Conservation (phyloP, 2,329 filamentous ascomycete genomes). For the Coniochaeta pulveracea region DNA sequence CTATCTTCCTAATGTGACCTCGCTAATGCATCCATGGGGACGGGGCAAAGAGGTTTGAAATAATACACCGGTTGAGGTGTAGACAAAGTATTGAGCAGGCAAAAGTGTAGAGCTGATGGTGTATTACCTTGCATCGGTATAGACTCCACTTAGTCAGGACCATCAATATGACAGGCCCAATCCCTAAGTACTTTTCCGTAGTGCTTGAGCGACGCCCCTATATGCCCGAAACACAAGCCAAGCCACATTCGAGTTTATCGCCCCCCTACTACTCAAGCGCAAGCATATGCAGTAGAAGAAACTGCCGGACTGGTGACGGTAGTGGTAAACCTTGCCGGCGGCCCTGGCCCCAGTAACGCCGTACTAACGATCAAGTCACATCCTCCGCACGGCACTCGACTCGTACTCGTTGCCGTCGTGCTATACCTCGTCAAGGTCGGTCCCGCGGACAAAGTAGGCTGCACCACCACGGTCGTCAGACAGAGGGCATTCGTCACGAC, state of each 20-base stretch:
- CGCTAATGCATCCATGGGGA: too few relatives aligned
- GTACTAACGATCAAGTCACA: slow-evolving; percentile 12
- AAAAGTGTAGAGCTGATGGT: background rate
- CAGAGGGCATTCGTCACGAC: slow-evolving; percentile 10
- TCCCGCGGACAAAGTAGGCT: slow-evolving; percentile 12
- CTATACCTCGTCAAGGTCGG: slow-evolving; percentile 11
- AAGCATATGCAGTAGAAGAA: slow-evolving; percentile 12
- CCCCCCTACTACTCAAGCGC: slow-evolving; percentile 6
- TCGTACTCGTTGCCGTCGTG: slow-evolving; percentile 11
- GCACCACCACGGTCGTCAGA: slow-evolving; percentile 12
- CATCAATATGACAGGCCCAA: background rate
- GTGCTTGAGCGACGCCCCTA: background rate
- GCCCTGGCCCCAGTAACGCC: slow-evolving; percentile 14
- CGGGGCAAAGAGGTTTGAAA: too few relatives aligned
- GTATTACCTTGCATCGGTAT: background rate
- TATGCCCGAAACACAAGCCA: background rate
- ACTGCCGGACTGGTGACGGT: slow-evolving; percentile 13
- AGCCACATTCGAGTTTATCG: background rate
- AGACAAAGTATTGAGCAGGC: background rate
- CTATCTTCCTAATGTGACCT: too few relatives aligned
- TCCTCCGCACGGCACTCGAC: slow-evolving; percentile 11
- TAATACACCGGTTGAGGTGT: too few relatives aligned
- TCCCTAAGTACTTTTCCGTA: background rate
- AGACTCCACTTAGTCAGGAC: too few relatives aligned
- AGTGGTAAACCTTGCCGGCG: slow-evolving; percentile 11